These are phyloP conservation scores for Trametes meyenii DNA, from an alignment of 768 basidiomycete species.

Conservation along the genomic window DNA sequence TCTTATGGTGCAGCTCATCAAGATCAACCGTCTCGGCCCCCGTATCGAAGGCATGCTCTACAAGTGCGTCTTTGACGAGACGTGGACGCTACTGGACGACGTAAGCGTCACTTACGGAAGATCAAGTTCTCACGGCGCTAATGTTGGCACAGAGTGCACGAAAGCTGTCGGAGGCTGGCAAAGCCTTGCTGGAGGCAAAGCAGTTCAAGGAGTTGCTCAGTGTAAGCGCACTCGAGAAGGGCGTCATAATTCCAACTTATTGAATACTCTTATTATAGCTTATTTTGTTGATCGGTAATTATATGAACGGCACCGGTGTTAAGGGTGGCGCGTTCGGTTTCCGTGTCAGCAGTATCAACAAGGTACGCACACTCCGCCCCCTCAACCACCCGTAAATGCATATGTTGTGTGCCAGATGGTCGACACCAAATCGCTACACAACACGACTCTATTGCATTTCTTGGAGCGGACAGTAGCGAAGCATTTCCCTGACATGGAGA, in stretches of 20 bases:
- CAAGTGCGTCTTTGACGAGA: slow-evolving; percentile 85
- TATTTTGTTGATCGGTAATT: slow-evolving; percentile 95
- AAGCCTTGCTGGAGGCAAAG: slow-evolving; percentile 77
- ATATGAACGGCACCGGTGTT: slow-evolving; percentile 95
- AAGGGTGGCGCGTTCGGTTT: slow-evolving; percentile 98
- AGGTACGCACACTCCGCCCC: slow-evolving; percentile 46
- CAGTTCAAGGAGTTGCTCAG: slow-evolving; percentile 89
- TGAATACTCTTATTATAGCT: slow-evolving; percentile 46
- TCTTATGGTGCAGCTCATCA: slow-evolving; percentile 95
- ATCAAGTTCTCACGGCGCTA: neutral
- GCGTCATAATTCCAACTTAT: neutral
- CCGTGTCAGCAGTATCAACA: slow-evolving; percentile 96
- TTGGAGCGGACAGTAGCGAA: slow-evolving; percentile 85
- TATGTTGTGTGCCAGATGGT: slow-evolving; percentile 63
- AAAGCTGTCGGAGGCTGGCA: slow-evolving; percentile 81
- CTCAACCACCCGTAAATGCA: neutral
- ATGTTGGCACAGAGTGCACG: slow-evolving; percentile 61
- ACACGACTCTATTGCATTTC: slow-evolving; percentile 94
- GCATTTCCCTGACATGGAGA: slow-evolving; percentile 86
- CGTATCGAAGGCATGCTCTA: slow-evolving; percentile 97
- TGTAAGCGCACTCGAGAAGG: slow-evolving; percentile 43
- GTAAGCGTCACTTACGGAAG: slow-evolving; percentile 42
- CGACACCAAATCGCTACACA: slow-evolving; percentile 95
- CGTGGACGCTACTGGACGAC: slow-evolving; percentile 79
- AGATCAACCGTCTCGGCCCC: slow-evolving; percentile 85